phyloP scores from a whole-genome alignment of 768 basidiomycete genomes.

The Trametes cubensis region DNA sequence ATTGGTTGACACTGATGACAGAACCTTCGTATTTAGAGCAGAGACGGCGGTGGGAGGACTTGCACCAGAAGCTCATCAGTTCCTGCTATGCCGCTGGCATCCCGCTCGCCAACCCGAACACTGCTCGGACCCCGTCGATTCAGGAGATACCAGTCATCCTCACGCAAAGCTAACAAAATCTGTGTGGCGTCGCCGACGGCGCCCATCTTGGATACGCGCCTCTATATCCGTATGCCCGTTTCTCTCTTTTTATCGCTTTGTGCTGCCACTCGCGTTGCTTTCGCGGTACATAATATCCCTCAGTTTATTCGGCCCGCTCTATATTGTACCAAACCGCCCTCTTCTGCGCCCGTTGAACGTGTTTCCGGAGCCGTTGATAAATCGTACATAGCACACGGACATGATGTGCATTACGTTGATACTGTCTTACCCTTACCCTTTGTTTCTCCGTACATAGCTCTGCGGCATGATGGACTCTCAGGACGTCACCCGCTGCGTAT shows the following conservation, averaged over 20 bases:
- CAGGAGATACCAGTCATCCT: background rate
- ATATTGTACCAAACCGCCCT: background rate
- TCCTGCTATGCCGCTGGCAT: conserved; percentile 55
- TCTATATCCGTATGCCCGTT: background rate
- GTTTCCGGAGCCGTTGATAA: background rate
- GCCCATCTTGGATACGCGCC: background rate
- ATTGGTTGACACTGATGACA: conserved; percentile 15
- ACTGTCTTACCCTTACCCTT: background rate
- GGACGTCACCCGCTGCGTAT: background rate
- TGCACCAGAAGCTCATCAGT: conserved; percentile 48
- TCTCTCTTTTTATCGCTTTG: conserved; percentile 1
- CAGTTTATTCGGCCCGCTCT: background rate
- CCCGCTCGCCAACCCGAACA: conserved; percentile 34
- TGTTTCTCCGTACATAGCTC: background rate
- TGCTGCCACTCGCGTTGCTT: conserved; percentile 9
- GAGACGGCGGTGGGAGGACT: conserved; percentile 47
- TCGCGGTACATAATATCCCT: conserved; percentile 13
- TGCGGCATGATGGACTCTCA: background rate
- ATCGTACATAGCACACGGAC: conserved; percentile 23
- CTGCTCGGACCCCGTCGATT: conserved; percentile 31
- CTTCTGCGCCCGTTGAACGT: background rate
- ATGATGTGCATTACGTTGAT: conserved; percentile 15
- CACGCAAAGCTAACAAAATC: conserved; percentile 4
- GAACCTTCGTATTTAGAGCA: conserved; percentile 44
- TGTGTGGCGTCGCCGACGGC: background rate